Evolutionary conservation across 768 basidiomycete species (phyloP), one percentile per base, ranked within the genome.

Genomic region (Fomitopsis serialis): DNA sequence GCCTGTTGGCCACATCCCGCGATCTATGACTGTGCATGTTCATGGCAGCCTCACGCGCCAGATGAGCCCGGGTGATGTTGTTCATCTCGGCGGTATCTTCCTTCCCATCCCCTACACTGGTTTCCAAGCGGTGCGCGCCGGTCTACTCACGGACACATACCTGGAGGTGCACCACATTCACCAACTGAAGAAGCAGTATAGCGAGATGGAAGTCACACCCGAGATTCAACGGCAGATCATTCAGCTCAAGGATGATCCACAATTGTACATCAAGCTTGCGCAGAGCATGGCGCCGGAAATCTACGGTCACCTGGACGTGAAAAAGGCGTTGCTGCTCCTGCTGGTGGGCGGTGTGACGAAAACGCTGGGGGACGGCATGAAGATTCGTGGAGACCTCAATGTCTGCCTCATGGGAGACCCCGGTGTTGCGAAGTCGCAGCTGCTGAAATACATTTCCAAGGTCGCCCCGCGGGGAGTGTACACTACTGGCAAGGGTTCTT

Each of bases 371-470:
- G 97, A 99, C 64, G 97, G 97, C 13, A 93, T 99, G 92, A 98
- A 92, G 71, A 98, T 99, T 66, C 83, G 97, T 65, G 97, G 97
- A 25, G 97, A 98, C 69, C 77, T 99, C 72, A 99, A 99, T 63
- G 75, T 99, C 17, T 99, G 97, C 70, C 71, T 99, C 42, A 99
- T 99, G 97, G 97, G 97, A 61, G 97, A 99, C 70, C 97, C 97
- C 49, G 97, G 97, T 83, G 96, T 98, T 48, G 94, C 95, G 52
- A 99, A 99, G 68, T 97, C 94, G 13, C 97, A 99, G 65, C 67
- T 97, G 25, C 78, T 97, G 53, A 99, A 99, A 72, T 98, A 98
- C 61, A 99, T 99, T 61, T 92, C 96, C 21, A 99, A 99, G 68
- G 88, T 99, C 59, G 97, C 97, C 2, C 97, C 97, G 23, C 81